These are phyloP conservation scores for Cicer bijugum DNA, from an alignment of 306 rosid species.

Conservation along the genomic window DNA sequence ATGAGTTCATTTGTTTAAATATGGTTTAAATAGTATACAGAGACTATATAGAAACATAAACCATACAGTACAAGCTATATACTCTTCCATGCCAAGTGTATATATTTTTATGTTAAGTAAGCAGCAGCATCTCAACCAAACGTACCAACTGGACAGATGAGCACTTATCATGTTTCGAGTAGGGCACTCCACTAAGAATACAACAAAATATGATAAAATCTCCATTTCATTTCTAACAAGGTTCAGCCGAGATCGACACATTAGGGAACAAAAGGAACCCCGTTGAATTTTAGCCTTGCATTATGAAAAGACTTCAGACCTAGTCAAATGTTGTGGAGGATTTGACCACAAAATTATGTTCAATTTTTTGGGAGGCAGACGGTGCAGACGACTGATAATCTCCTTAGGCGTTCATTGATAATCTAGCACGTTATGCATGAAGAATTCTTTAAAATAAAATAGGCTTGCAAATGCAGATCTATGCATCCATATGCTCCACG, in stretches of 20 bases:
- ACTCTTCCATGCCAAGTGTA: background rate
- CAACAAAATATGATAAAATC: conserved; percentile 34
- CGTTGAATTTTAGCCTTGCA: background rate
- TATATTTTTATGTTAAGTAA: background rate
- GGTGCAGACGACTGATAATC: background rate
- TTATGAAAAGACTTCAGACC: conserved; percentile 12
- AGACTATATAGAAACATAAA: background rate
- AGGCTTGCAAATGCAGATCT: conserved; percentile 17
- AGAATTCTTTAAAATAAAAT: conserved; percentile 10
- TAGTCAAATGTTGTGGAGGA: conserved; percentile 18
- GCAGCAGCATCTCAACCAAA: conserved; percentile 17
- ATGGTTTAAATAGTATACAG: background rate
- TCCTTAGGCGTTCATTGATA: conserved; percentile 18
- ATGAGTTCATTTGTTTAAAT: background rate
- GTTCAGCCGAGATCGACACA: conserved; percentile 12
- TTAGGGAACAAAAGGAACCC: conserved; percentile 15
- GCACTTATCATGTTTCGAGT: conserved; percentile 3
- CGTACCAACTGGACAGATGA: conserved; percentile 13
- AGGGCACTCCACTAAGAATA: conserved; percentile 32
- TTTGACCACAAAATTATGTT: conserved; percentile 16
- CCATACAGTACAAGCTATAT: conserved; percentile 2
- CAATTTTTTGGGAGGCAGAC: background rate
- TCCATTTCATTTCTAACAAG: conserved; percentile 28
- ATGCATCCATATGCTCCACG: conserved; percentile 34
- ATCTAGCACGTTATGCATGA: conserved; percentile 26